These are phyloP conservation scores for Vanrija pseudolonga DNA, from an alignment of 1,284 basidiomycete species.

Conservation along the genomic window DNA sequence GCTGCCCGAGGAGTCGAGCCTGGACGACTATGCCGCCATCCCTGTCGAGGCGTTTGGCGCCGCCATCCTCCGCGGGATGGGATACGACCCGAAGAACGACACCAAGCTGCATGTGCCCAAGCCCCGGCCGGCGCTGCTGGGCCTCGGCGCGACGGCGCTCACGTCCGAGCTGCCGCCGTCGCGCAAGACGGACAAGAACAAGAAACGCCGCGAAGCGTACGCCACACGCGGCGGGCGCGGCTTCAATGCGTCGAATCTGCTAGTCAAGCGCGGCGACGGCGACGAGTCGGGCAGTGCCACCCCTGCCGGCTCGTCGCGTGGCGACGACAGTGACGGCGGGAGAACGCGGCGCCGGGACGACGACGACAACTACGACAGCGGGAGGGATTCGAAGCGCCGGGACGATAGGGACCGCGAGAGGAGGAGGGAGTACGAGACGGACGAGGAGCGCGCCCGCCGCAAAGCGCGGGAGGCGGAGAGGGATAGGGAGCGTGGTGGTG, in stretches of 20 bases:
- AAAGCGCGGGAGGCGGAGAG: constrained; percentile 31
- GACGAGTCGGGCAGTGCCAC: constrained; percentile 6
- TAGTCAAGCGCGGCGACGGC: constrained; percentile 27
- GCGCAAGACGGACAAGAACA: constrained; percentile 15
- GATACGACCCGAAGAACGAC: constrained; percentile 68
- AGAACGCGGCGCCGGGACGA: constrained; percentile 18
- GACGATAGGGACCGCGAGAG: constrained; percentile 11
- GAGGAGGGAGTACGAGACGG: constrained; percentile 27
- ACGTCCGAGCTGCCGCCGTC: constrained; percentile 29
- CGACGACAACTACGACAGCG: constrained; percentile 16
- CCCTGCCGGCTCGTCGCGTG: constrained; percentile 2
- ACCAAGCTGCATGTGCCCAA: constrained; percentile 73
- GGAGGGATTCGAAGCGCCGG: constrained; percentile 16
- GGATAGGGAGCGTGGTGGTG: constrained; percentile 6
- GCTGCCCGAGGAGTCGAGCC: constrained; percentile 57
- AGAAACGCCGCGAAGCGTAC: constrained; percentile 26
- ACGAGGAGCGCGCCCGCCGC: constrained; percentile 31
- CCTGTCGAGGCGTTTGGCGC: constrained; percentile 91
- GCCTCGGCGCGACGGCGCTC: constrained; percentile 78
- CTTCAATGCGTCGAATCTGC: constrained; percentile 36
- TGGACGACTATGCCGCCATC: constrained; percentile 84
- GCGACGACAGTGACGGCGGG: constrained; percentile 9
- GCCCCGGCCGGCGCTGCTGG: constrained; percentile 74
- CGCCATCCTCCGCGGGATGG: constrained; percentile 93
- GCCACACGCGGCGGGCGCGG: constrained; percentile 40